These are phyloP conservation scores for Trichosporon faecale DNA, from an alignment of 1,284 basidiomycete species.

Conservation along the genomic window DNA sequence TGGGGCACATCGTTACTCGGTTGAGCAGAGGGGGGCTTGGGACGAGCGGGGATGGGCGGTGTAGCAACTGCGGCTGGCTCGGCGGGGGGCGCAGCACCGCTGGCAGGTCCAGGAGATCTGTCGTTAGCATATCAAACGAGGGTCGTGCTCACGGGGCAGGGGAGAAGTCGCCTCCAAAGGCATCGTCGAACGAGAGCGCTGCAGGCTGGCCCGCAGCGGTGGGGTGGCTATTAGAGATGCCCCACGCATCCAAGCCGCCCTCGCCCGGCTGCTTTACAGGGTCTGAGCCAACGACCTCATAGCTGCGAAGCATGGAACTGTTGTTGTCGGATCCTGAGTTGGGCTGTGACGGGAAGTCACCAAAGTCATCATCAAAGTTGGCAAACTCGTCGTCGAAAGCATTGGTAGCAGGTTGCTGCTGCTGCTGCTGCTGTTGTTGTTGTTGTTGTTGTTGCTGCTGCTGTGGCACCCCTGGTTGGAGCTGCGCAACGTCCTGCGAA, in stretches of 20 bases:
- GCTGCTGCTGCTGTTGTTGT: slow-evolving; percentile 8
- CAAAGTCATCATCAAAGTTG: slow-evolving; percentile 56
- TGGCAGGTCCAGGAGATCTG: not conserved
- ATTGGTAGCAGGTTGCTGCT: not conserved
- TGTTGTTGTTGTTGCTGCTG: slow-evolving; percentile 7
- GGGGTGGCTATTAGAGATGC: slow-evolving; percentile 11
- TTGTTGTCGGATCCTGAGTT: slow-evolving; percentile 30
- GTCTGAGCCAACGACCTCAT: slow-evolving; percentile 42
- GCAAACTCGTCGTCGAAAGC: slow-evolving; percentile 52
- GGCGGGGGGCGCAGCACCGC: not conserved
- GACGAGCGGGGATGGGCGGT: not conserved
- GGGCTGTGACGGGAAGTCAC: slow-evolving; percentile 27
- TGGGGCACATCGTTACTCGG: slow-evolving; percentile 35
- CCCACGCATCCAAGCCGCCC: slow-evolving; percentile 32
- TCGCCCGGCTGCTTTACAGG: not conserved
- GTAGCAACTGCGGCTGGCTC: not conserved
- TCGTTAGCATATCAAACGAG: not conserved
- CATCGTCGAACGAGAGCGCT: slow-evolving; percentile 58
- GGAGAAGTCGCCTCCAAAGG: slow-evolving; percentile 54
- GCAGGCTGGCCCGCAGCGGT: slow-evolving; percentile 20
- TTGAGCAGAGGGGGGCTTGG: not conserved
- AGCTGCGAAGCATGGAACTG: slow-evolving; percentile 33
- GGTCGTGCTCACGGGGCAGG: slow-evolving; percentile 21
- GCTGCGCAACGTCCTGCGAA: not conserved
- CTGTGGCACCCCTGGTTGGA: slow-evolving; percentile 12